Conservation (phyloP, 2,329 filamentous ascomycete species). For the Knoxdaviesia capensis region DNA sequence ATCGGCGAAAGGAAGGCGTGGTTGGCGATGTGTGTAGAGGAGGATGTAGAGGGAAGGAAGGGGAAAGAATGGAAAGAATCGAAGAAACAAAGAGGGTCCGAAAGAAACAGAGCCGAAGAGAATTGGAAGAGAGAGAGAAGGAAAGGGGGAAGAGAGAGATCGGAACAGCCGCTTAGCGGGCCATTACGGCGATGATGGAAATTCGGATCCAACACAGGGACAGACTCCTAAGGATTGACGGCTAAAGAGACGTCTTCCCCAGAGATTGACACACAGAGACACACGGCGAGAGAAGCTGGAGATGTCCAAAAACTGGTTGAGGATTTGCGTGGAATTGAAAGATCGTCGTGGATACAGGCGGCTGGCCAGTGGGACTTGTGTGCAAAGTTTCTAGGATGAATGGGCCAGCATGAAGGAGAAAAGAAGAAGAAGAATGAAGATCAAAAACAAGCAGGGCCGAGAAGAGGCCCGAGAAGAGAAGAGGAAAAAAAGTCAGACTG, state of each 20-base stretch:
- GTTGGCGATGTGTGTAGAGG: conserved; percentile 1
- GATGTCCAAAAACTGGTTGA: conserved; percentile 5
- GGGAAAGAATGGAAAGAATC: conserved; percentile 11
- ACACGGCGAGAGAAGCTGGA: conserved; percentile 6
- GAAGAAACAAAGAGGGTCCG: conserved; percentile 7
- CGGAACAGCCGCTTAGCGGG: too few relatives aligned
- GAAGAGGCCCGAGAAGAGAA: not conserved
- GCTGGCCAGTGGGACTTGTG: too few relatives aligned
- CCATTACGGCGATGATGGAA: too few relatives aligned
- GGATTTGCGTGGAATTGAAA: conserved; percentile 1
- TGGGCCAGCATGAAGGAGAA: conserved; percentile 1
- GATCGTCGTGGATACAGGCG: too few relatives aligned
- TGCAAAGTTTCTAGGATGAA: too few relatives aligned
- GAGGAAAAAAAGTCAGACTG: not conserved
- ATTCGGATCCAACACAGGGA: too few relatives aligned
- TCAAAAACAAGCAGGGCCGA: not conserved
- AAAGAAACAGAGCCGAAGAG: too few relatives aligned
- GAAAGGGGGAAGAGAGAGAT: too few relatives aligned
- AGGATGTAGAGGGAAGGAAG: conserved; percentile 4
- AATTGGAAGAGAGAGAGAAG: too few relatives aligned
- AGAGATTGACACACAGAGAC: not conserved
- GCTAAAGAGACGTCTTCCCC: not conserved
- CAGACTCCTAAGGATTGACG: too few relatives aligned
- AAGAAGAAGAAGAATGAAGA: conserved; percentile 1
- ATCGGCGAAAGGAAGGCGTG: too few relatives aligned